Percentiles rank a stretch among this genome's conserved stretches.
Conservation (phyloP, 257 asterid genomes). For the Capsicum baccatum region DNA sequence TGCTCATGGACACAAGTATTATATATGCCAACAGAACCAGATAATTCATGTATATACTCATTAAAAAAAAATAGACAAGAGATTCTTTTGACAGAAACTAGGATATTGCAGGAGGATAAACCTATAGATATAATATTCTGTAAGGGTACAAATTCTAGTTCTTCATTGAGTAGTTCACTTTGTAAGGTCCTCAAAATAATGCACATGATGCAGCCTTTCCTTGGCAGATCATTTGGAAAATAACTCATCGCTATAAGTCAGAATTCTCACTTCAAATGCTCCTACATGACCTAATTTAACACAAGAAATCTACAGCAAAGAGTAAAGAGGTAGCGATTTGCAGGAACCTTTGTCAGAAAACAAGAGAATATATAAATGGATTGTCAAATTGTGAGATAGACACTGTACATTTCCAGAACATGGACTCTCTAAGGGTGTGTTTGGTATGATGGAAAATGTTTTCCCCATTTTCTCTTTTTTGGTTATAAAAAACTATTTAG, state of each 20-base stretch:
- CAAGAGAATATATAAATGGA: not conserved
- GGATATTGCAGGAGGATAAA: not conserved
- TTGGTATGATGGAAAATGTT: no score
- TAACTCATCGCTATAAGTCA: not conserved
- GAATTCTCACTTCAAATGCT: not conserved
- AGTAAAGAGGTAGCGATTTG: not conserved
- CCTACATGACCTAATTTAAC: not conserved
- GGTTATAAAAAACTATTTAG: no score
- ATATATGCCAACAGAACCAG: not conserved
- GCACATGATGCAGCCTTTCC: not conserved
- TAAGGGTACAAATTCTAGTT: not conserved
- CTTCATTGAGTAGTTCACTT: not conserved
- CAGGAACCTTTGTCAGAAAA: slow-evolving; percentile 1
- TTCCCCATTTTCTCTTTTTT: no score
- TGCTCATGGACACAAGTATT: slow-evolving; percentile 20
- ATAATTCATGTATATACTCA: slow-evolving; percentile 8
- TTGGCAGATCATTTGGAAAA: slow-evolving; percentile 23
- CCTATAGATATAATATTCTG: not conserved
- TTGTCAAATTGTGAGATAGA: not conserved
- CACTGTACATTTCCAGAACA: not conserved
- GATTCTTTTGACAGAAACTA: not conserved
- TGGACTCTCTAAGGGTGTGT: not conserved
- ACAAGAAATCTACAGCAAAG: not conserved
- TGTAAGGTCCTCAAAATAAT: not conserved
- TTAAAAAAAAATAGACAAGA: not conserved